Evolutionary conservation across 768 basidiomycete genomes (phyloP).

Genomic region (Trametes cinnabarina): DNA sequence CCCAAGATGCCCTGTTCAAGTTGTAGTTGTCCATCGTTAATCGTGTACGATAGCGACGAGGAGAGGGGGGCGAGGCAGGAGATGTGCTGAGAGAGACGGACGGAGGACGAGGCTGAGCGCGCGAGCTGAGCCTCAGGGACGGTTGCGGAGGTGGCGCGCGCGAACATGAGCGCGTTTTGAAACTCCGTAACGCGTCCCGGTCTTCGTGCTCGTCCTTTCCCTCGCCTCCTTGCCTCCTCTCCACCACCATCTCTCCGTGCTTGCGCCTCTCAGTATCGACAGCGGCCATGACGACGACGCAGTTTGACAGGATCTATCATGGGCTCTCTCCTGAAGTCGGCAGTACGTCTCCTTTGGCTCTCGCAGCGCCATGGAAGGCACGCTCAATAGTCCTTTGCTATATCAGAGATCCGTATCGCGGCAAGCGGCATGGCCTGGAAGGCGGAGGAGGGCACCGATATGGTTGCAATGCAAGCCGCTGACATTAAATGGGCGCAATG

Average conservation of each 20-base stretch:
- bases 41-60: not conserved
- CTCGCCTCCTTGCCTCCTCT: slow-evolving; percentile 3
- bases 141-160: slow-evolving; percentile 18
- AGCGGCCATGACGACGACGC: slow-evolving; percentile 63
- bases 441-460: slow-evolving; percentile 61
- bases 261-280: slow-evolving; percentile 16
- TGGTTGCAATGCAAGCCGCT: slow-evolving; percentile 58
- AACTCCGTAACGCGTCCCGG: slow-evolving; percentile 31
- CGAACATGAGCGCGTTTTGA: slow-evolving; percentile 22
- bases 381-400: slow-evolving; percentile 4
- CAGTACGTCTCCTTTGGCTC: slow-evolving; percentile 56
- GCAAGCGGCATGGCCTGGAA: slow-evolving; percentile 94
- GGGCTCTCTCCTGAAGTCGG: slow-evolving; percentile 70
- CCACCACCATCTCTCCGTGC: slow-evolving; percentile 19
- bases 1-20: slow-evolving; percentile 11
- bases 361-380: not conserved
- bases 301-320: slow-evolving; percentile 85
- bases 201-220: no score
- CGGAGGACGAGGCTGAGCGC: not conserved
- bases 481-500: slow-evolving; percentile 90
- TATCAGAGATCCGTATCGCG: slow-evolving; percentile 81
- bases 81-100: slow-evolving; percentile 5
- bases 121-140: not conserved
- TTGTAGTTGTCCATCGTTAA: slow-evolving; percentile 7
- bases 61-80: not conserved